Evolutionary conservation across 225 moss, liverwort and hornwort species (phyloP), one percentile per base, ranked within the genome.

Genomic region (Pseudisothecium myosuroides): DNA sequence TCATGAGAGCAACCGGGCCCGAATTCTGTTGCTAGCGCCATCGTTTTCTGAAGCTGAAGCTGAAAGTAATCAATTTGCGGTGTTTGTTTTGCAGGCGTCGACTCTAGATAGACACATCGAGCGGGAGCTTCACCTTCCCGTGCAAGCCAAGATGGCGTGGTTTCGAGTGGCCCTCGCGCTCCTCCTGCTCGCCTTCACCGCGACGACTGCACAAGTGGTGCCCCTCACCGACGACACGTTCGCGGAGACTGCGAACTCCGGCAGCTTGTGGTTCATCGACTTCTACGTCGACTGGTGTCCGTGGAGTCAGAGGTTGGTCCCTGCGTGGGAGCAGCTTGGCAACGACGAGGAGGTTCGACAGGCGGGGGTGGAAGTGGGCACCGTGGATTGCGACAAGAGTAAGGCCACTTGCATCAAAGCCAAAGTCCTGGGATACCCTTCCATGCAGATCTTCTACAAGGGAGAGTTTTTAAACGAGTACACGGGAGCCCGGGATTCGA

Each of bases 251-350:
- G 88, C 91, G 66, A 96, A 97, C 72, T 95, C 93, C 88, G 92
- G 91, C 69, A 96, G 94, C 32, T 84, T 96, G 43, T 97, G 97
- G 97, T 96, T 97, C 80, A 91, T 97, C 68, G 93, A 97, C 89
- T 97, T 97, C 76, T 96, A 88, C 43, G 94, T 95, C 31, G 94
- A 96, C 4, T 97, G 97, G 97, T 97, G 97, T 72, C 86, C 62
- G 9, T 86, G 62, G 49, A 96, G 96, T 16, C 95, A 93, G 91
- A 93, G 85, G 27, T 55, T 97, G 92, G 95, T 90, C 7, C 96
- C 96, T 11, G 91, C 88, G 17, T 97, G 96, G 96, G 93, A 94
- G 75, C 92, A 96, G 86, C 90, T 97, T 1, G 96, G 96, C n/a
- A 82, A 88, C 60, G 93, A 96, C 12, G 85, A 94, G 16, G 96